Evolutionary conservation across 148 eudicot species (phyloP), one percentile per base, ranked within the genome.

Genomic region (Persicaria tinctoria): DNA sequence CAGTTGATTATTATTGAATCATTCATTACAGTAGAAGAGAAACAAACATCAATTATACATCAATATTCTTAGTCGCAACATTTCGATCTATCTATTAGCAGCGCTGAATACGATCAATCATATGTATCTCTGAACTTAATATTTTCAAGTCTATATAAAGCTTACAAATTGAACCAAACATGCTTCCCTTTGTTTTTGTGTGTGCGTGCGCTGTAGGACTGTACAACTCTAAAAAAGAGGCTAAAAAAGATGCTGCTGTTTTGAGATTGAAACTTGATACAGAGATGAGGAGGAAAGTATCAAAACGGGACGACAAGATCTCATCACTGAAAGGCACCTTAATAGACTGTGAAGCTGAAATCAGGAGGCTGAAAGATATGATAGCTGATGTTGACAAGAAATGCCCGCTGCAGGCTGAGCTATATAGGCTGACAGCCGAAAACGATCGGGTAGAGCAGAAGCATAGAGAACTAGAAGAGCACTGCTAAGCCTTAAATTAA

Each of bases 291-390:
- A 77, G 87, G 60, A 89, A 87, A 72, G 87, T 78, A 17, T 72
- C 87, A 2, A 91, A 88, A 80, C 68, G 87, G 74, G 92, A 84
- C 64, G 98, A 89, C 57, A 80, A 93, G 75, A 85, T 90, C 5
- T 77, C 77, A n/a, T 89, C 94, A 77, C 89, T 87, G 87, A 91
- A 91, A 80, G 69, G 80, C 55, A 93, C 87, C 77, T 75, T 93
- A 48, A 80, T 85, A 5, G 96, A 89, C 66, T 85, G 98, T 11
- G 98, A 93, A 69, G 82, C 77, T 72, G 98, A 93, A 81, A 89
- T 93, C 13, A 88, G 97, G 79, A 86, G 77, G 44, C 73, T 93
- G 76, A 89, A 80, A 76, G 98, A 86, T 73, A 74, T 87, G 45
- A 76, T 93, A 75, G 80, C 87, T 3, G 89, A 89, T 32, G 86